A percentile compares a stretch with the other conserved stretches of the same genome.
Conservation (phyloP, 306 rosid species). For the Quillaja saponaria region DNA sequence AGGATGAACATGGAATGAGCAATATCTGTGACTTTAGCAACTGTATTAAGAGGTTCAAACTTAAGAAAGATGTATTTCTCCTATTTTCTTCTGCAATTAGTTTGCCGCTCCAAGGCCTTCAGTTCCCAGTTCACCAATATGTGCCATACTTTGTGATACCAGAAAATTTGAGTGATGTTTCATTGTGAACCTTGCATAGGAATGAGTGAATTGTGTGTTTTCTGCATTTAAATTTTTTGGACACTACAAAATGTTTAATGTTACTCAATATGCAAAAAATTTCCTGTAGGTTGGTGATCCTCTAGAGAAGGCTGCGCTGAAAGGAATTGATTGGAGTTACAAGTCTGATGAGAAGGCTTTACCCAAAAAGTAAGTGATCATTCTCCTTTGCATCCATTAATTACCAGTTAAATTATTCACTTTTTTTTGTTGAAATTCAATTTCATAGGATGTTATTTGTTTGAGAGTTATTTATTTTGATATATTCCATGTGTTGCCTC, state of each 20-base stretch:
- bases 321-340: constrained; percentile 93
- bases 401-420: constrained; percentile 1
- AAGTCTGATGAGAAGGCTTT: constrained; percentile 95
- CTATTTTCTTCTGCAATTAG: too few species aligned
- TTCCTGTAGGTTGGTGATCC: constrained; percentile 94
- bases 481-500: constrained; percentile 10
- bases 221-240: too few species aligned
- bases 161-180: constrained; percentile 1
- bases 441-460: neutral
- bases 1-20: too few species aligned
- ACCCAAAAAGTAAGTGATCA: constrained; percentile 73
- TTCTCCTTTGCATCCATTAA: constrained; percentile 21
- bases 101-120: constrained; percentile 18
- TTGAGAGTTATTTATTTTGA: constrained; percentile 23
- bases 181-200: constrained; percentile 9
- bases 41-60: too few species aligned
- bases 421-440: constrained; percentile 9
- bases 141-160: constrained; percentile 17
- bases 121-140: constrained; percentile 1
- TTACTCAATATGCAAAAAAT: too few species aligned
- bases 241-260: too few species aligned
- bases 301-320: constrained; percentile 97
- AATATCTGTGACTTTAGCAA: too few species aligned
- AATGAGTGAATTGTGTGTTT: constrained; percentile 20
- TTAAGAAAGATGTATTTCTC: too few species aligned